Conservation (phyloP, 495 filamentous ascomycete genomes). For the Viridothelium virens region DNA sequence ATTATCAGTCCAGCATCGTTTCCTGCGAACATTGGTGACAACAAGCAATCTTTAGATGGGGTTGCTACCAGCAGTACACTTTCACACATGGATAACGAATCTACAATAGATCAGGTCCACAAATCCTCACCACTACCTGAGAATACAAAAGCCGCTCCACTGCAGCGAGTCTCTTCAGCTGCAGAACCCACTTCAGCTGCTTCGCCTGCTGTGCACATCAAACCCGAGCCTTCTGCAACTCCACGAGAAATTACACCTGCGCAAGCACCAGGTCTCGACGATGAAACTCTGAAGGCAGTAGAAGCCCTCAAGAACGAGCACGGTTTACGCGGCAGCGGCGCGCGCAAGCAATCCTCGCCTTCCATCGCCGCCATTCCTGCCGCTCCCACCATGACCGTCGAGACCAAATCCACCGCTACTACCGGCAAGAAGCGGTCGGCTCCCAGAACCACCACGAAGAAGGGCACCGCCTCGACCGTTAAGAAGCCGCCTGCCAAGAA, state of each 20-base stretch:
- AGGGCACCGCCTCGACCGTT: slow-evolving; percentile 41
- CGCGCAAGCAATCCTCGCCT: slow-evolving; percentile 21
- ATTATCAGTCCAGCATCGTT: background rate
- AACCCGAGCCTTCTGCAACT: slow-evolving; percentile 31
- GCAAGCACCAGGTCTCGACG: slow-evolving; percentile 19
- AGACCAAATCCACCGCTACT: slow-evolving; percentile 15
- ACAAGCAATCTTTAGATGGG: slow-evolving; percentile 10
- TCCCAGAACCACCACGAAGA: slow-evolving; percentile 40
- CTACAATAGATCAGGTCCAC: slow-evolving; percentile 24
- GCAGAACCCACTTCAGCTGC: slow-evolving; percentile 1
- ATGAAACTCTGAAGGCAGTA: slow-evolving; percentile 31
- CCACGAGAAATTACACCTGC: slow-evolving; percentile 30
- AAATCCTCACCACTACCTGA: slow-evolving; percentile 17
- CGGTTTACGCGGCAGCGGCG: slow-evolving; percentile 24
- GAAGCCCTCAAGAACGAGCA: slow-evolving; percentile 32
- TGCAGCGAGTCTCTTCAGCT: background rate
- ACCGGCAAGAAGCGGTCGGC: slow-evolving; percentile 32
- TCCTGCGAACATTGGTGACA: background rate
- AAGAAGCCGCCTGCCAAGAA: slow-evolving; percentile 52
- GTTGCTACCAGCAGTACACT: slow-evolving; percentile 22
- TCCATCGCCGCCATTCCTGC: slow-evolving; percentile 25
- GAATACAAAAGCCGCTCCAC: slow-evolving; percentile 13
- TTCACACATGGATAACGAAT: slow-evolving; percentile 20
- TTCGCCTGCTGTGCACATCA: slow-evolving; percentile 28
- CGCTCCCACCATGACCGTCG: slow-evolving; percentile 22